Base-by-base conservation (phyloP, 176 grass and related monocot species). In the Elymus sibiricus region DNA sequence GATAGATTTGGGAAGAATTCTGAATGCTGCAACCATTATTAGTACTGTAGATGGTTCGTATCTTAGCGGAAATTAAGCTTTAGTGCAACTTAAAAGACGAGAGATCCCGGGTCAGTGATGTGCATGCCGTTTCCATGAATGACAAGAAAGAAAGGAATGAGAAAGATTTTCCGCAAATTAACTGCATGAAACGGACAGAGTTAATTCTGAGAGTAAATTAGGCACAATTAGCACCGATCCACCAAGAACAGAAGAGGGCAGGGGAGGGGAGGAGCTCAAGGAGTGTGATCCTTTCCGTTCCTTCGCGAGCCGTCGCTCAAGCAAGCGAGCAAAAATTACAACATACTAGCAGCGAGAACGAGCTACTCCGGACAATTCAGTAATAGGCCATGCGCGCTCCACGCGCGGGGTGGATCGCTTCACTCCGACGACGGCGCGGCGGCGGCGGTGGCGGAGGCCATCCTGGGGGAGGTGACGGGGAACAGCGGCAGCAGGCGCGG, bases 401-500 rank as follows among this genome's bases (percentile, higher is more conserved):
- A 77, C 44, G 27, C 26, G 73, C 46, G 73, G 46, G 1, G 24
- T 0, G 26, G 9, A 1, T 1, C n/a, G 73, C 1, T 22, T 91
- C 86, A 85, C 71, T 85, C 53, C 3, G 43, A 73, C 60, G 80
- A 46, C 75, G 85, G 64, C 67, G 74, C 16, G 49, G 61, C 63
- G n/a, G 81, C 34, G 34, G 34, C 46, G 60, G 73, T 3, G 61
- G 62, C 15, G 24, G 88, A 64, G 5, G 86, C 72, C 81, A 87
- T 74, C 82, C 92, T 84, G 16, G 96, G 96, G 2, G 93, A 98
- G 3, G 93, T 95, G 80, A 92, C 86, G 6, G 96, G 96, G 80
- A 98, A 98, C 19, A 98, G 92, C 31, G 96, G 88, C 77, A 98
- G 96, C 24, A 98, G 84, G 22, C 93, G 75, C 12, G 96, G 96